Base-by-base conservation (phyloP, 1,139 yeast species). In the Hyphopichia khmerensis region DNA sequence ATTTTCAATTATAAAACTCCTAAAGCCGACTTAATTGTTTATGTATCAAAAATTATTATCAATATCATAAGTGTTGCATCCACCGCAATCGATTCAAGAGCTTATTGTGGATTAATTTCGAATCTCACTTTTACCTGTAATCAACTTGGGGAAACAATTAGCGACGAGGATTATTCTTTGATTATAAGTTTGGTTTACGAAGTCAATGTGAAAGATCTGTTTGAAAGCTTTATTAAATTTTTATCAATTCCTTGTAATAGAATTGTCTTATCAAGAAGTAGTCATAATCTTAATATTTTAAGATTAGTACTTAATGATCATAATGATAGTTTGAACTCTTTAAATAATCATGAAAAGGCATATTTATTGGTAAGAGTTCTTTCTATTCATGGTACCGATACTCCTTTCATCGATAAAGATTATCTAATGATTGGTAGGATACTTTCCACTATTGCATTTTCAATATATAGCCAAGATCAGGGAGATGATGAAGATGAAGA, bases 391-490 rank as follows among this genome's bases (percentile, higher is more conserved):
- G 64, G 57, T 1, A 7, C 11, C 4, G 41, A 48, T n/a, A 34
- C 37, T 7, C 39, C 44, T 11, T 60, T 53, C 41, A 29, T 26
- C 1, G 21, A 43, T 2, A 47, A 44, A 1, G 71, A 67, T 42
- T 64, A 50, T 43, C 9, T 42, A 7, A 45, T 54, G 3, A 48
- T 67, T 16, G 62, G 58, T 1, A 46, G 50, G 7, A 48, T 67
- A 6, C 52, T 67, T 7, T 49, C 61, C 2, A 44, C 51, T 2
- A 48, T 65, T n/a, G 42, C 58, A 3, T 57, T 57, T 35, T 52
- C 64, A 1, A 41, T 62, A 3, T 35, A 36, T 2, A 41, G 44
- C 15, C 36, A 35, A n/a, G 52, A 47, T 19, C 49, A 39, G 18
- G 48, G 7, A 10, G 56, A 48, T 17, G 54, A 52, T 7, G 49